Conservation (phyloP, 1,284 basidiomycete genomes). For the Rhodotorula glutinis region DNA sequence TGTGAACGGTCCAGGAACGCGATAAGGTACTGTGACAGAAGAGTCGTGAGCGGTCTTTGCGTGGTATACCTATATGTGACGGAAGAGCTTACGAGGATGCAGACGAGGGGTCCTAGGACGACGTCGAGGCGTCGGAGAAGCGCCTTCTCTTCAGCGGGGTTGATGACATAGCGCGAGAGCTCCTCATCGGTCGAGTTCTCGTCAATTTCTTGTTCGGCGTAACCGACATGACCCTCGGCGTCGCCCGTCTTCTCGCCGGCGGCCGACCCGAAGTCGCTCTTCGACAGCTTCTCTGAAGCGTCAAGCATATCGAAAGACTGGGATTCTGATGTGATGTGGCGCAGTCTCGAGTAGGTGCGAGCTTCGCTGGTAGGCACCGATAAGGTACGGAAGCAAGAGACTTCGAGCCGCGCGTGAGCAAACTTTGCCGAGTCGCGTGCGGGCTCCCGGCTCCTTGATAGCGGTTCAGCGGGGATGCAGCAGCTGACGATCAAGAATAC, state of each 20-base stretch:
- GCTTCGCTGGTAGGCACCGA: not conserved
- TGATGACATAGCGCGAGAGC: constrained; percentile 14
- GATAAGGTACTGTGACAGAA: not conserved
- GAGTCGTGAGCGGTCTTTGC: not conserved
- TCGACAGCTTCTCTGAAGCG: not conserved
- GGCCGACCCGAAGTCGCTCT: not conserved
- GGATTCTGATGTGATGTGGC: no score
- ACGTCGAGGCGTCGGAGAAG: constrained; percentile 23
- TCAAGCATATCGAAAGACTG: no score
- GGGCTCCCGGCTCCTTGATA: not conserved
- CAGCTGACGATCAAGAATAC: not conserved
- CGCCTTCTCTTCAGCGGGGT: not conserved
- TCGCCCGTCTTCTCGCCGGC: not conserved
- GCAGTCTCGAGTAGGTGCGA: no score
- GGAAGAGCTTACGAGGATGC: not conserved
- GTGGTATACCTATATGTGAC: not conserved
- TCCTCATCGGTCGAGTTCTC: constrained; percentile 16
- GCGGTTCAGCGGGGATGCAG: not conserved
- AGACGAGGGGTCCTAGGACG: constrained; percentile 12
- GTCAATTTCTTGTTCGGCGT: constrained; percentile 5
- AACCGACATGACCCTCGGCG: constrained; percentile 1
- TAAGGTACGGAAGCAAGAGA: not conserved
- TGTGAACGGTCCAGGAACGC: constrained; percentile 21
- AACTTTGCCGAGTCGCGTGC: not conserved
- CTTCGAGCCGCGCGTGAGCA: not conserved